A percentile compares a stretch with the other conserved stretches of the same genome.
These are phyloP conservation scores for Verticillium dahliae DNA, from an alignment of 2,329 filamentous ascomycete species.

Conservation along the genomic window DNA sequence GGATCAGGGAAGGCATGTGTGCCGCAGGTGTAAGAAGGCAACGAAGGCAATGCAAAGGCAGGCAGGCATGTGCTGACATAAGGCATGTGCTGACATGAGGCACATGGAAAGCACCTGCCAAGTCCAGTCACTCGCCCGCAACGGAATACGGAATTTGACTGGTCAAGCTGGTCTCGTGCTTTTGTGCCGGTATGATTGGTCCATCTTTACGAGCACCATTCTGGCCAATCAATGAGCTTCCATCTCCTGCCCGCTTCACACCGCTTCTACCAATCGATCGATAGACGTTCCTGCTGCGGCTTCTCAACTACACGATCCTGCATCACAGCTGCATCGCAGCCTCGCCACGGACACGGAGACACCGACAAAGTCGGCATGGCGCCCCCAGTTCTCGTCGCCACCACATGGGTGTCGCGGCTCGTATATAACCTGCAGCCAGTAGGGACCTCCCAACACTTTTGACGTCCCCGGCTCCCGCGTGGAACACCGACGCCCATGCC, in stretches of 20 bases:
- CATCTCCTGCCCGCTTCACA: too few species aligned
- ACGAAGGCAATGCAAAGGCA: background rate
- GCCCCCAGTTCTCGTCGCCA: background rate
- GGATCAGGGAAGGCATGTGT: too few species aligned
- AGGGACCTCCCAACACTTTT: background rate
- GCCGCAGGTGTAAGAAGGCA: too few species aligned
- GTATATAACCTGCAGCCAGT: background rate
- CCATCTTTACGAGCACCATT: background rate
- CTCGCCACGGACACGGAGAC: background rate
- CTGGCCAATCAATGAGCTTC: background rate
- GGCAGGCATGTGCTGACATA: background rate
- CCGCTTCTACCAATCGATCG: background rate
- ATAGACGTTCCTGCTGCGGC: too few species aligned
- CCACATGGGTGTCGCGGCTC: background rate
- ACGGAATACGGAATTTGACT: too few species aligned
- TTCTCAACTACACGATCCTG: background rate
- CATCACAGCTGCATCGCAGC: background rate
- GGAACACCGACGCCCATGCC: background rate
- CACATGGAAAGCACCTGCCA: too few species aligned
- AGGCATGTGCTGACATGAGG: background rate
- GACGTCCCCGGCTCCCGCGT: background rate
- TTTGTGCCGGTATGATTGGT: background rate
- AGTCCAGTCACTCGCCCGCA: background rate
- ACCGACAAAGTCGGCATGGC: background rate
- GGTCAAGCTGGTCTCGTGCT: too few species aligned